Evolutionary conservation across 495 filamentous ascomycete species (phyloP).

Genomic region (Penicillium soppii): DNA sequence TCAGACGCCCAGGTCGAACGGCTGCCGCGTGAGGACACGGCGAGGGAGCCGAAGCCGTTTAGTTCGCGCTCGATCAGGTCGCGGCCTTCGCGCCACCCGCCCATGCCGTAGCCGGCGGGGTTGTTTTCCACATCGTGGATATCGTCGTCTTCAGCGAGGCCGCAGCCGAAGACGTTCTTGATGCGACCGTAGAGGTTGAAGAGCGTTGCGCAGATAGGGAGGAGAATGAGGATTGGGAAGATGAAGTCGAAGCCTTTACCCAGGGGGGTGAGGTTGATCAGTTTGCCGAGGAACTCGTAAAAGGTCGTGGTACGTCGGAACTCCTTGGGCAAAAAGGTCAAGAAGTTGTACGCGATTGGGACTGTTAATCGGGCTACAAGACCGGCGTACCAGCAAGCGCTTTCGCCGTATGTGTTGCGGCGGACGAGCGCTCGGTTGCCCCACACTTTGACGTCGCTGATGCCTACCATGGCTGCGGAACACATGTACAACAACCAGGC

Average conservation of each 20-base stretch:
- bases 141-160: constrained; percentile 71
- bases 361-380: constrained; percentile 89
- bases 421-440: constrained; percentile 86
- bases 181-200: constrained; percentile 85
- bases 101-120: constrained; percentile 65
- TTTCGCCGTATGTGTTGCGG: constrained; percentile 86
- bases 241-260: constrained; percentile 82
- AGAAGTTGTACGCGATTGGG: constrained; percentile 91
- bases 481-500: constrained; percentile 95
- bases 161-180: constrained; percentile 76
- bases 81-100: constrained; percentile 90
- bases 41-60: constrained; percentile 57
- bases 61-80: constrained; percentile 90
- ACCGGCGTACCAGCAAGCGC: constrained; percentile 90
- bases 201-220: constrained; percentile 78
- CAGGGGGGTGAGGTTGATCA: constrained; percentile 81
- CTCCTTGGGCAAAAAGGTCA: constrained; percentile 73
- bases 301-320: constrained; percentile 74
- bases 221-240: constrained; percentile 81
- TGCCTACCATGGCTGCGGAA: constrained; percentile 75
- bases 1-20: constrained; percentile 34
- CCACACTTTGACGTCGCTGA: constrained; percentile 92
- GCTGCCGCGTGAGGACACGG: constrained; percentile 37
- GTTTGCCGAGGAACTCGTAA: constrained; percentile 78
- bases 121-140: constrained; percentile 63